phyloP scores from a whole-genome alignment of 371 early-diverging fungal species.

The Saksenaea vasiformis region DNA sequence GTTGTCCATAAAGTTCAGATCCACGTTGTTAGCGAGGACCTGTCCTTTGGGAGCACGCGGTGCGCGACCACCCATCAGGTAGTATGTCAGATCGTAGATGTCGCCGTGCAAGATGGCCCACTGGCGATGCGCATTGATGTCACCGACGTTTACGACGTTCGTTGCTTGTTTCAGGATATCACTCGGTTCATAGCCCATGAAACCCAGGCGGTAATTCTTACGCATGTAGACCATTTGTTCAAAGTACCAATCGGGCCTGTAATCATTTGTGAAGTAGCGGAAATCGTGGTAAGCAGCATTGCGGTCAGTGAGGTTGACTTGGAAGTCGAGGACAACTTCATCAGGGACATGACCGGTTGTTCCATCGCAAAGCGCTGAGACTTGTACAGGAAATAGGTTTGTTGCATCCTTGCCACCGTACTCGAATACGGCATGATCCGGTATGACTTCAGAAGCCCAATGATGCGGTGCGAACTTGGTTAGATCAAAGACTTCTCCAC shows the following conservation, averaged over 20 bases:
- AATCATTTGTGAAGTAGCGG: slow-evolving; percentile 36
- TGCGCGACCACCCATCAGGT: slow-evolving; percentile 43
- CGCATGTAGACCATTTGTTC: slow-evolving; percentile 53
- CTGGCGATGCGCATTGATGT: slow-evolving; percentile 37
- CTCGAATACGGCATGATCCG: slow-evolving; percentile 49
- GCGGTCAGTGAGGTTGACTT: slow-evolving; percentile 38
- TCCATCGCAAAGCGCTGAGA: slow-evolving; percentile 55
- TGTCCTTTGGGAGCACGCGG: slow-evolving; percentile 45
- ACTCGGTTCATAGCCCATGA: slow-evolving; percentile 39
- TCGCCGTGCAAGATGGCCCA: slow-evolving; percentile 52
- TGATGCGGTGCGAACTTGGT: slow-evolving; percentile 62
- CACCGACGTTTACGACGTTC: slow-evolving; percentile 36
- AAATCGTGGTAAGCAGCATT: slow-evolving; percentile 47
- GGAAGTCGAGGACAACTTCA: slow-evolving; percentile 38
- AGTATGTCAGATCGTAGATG: slow-evolving; percentile 46
- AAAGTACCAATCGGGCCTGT: slow-evolving; percentile 56
- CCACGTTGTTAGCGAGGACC: slow-evolving; percentile 52
- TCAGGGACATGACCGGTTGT: slow-evolving; percentile 34
- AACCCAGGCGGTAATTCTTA: slow-evolving; percentile 49
- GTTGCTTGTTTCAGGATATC: slow-evolving; percentile 43
- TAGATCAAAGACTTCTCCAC: slow-evolving; percentile 76
- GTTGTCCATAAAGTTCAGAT: slow-evolving; percentile 56
- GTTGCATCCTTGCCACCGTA: slow-evolving; percentile 73
- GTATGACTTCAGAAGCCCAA: slow-evolving; percentile 48
- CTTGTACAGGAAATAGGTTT: slow-evolving; percentile 74